Percentiles rank a stretch among this genome's conserved stretches.
Conservation (phyloP, 306 rosid species). For the Acacia confusa region DNA sequence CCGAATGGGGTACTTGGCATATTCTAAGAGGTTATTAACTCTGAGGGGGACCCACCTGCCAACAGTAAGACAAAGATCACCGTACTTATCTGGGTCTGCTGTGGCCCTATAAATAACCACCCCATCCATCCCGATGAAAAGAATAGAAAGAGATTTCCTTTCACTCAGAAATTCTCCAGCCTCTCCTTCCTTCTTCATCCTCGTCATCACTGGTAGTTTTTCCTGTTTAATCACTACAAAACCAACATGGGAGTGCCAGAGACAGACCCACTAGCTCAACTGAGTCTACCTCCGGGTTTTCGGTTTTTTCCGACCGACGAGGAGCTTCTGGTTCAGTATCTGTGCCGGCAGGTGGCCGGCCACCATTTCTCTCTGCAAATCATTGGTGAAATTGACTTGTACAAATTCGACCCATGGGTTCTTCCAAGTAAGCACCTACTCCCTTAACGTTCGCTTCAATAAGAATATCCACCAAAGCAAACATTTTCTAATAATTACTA, state of each 20-base stretch:
- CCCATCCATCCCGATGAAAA: neutral
- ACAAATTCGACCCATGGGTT: conserved; percentile 92
- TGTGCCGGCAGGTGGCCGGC: conserved; percentile 92
- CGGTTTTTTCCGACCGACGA: conserved; percentile 90
- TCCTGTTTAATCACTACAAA: neutral
- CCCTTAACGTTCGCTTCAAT: neutral
- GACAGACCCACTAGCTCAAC: conserved; percentile 65
- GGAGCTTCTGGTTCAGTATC: conserved; percentile 87
- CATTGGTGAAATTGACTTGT: conserved; percentile 78
- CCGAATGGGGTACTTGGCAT: conserved; percentile 54
- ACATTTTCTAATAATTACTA: neutral
- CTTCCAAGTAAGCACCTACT: conserved; percentile 58
- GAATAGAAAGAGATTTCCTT: neutral
- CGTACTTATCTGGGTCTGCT: conserved; percentile 40
- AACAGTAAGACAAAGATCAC: conserved; percentile 43
- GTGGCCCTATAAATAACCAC: conserved; percentile 38
- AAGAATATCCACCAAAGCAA: neutral
- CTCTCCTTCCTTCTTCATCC: neutral
- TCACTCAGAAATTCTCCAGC: neutral
- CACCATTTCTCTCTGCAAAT: conserved; percentile 72
- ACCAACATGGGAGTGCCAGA: conserved; percentile 63
- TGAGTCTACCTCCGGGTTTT: conserved; percentile 87
- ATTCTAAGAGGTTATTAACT: conserved; percentile 7
- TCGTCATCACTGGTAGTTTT: neutral
- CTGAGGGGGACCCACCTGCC: conserved; percentile 39